phyloP scores from a whole-genome alignment of 2,329 filamentous ascomycete genomes.

The Aspergillus quadrilineatus region DNA sequence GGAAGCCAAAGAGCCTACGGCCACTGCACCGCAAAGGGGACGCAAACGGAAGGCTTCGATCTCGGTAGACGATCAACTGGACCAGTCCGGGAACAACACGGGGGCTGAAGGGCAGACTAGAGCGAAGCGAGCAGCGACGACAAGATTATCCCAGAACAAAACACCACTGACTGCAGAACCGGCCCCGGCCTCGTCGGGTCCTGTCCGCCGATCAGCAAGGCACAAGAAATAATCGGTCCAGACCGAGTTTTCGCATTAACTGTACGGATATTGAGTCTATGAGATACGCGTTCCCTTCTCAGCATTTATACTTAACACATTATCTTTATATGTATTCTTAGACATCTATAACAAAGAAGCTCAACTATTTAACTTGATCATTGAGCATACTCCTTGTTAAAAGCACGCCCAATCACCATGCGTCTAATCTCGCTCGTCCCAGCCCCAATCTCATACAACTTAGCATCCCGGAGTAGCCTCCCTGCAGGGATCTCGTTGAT shows the following conservation, averaged over 20 bases:
- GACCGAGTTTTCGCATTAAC: not conserved
- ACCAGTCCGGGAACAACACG: not conserved
- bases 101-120: slow-evolving; percentile 12
- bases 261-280: not conserved
- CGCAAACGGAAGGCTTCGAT: slow-evolving; percentile 27
- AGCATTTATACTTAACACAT: slow-evolving; percentile 3
- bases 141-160: slow-evolving; percentile 19
- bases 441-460: slow-evolving; percentile 93
- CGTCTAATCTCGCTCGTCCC: slow-evolving; percentile 91
- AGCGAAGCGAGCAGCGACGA: slow-evolving; percentile 27
- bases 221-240: slow-evolving; percentile 21
- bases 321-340: slow-evolving; percentile 19
- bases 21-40: slow-evolving; percentile 7
- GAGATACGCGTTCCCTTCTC: not conserved
- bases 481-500: slow-evolving; percentile 93
- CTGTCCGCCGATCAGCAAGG: slow-evolving; percentile 31
- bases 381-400: slow-evolving; percentile 75
- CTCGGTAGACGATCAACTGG: slow-evolving; percentile 8
- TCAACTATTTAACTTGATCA: slow-evolving; percentile 14
- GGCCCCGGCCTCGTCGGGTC: slow-evolving; percentile 19
- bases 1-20: not conserved
- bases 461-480: slow-evolving; percentile 72
- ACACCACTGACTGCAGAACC: not conserved
- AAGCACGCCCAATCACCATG: slow-evolving; percentile 90
- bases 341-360: slow-evolving; percentile 1